Evolutionary conservation across 345 rosid species (phyloP).

Genomic region (Geranium rotundifolium): DNA sequence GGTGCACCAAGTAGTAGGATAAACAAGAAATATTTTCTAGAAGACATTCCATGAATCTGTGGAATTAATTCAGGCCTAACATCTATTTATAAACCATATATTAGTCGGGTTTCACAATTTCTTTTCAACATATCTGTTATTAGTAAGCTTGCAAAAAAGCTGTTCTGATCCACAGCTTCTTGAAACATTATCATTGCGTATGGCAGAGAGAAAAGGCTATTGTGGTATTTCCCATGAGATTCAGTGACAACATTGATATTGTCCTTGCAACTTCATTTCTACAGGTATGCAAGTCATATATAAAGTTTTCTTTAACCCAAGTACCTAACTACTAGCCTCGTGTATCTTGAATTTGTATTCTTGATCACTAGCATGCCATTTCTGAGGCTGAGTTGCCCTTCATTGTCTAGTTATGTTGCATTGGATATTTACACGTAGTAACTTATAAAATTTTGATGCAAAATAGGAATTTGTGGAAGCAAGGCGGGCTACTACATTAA

Average conservation of each 20-base stretch:
- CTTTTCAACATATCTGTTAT: not conserved
- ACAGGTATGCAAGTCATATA: slow-evolving; percentile 38
- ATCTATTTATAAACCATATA: not conserved
- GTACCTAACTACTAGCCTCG: not conserved
- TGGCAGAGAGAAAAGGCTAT: slow-evolving; percentile 78
- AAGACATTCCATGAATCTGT: too few species aligned
- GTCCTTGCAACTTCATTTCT: slow-evolving; percentile 83
- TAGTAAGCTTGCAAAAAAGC: not conserved
- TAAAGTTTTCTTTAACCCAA: not conserved
- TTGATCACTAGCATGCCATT: not conserved
- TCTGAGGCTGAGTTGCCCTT: not conserved
- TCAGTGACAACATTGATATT: slow-evolving; percentile 69
- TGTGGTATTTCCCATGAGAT: slow-evolving; percentile 89
- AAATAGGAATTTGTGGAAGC: slow-evolving; percentile 87
- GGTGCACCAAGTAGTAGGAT: too few species aligned
- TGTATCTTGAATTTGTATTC: not conserved
- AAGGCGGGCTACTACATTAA: slow-evolving; percentile 68
- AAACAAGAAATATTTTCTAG: too few species aligned
- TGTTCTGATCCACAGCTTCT: slow-evolving; percentile 1
- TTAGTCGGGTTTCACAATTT: not conserved
- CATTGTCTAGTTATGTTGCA: not conserved
- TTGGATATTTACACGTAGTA: not conserved
- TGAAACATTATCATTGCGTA: slow-evolving; percentile 6
- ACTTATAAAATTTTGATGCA: slow-evolving; percentile 2
- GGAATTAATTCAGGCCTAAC: too few species aligned